Base-by-base conservation (phyloP, 1,139 yeast genomes). In the Yamadazyma atmosphaerica region DNA sequence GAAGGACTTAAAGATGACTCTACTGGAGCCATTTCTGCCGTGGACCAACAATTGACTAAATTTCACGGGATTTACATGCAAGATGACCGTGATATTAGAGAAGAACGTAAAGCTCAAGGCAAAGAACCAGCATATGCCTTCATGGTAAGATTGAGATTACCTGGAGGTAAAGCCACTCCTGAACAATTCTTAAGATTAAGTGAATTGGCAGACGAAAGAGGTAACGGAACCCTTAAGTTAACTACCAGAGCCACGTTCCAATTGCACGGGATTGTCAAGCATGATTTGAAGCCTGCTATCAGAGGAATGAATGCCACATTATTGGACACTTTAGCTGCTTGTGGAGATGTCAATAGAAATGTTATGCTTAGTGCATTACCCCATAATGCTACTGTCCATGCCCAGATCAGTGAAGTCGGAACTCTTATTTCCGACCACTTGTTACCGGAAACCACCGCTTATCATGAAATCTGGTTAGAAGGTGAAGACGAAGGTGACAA, bases 61-160 rank as follows among this genome's bases (percentile, higher is more conserved):
- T 92, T 92, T 79, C 98, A 92, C 61, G 98, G 98, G 66, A 89
- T 90, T 50, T 92, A 92, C 63, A 89, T 90, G 96, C 98, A 92
- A 72, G 98, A 92, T 63, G 98, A 92, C 61, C 87, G 98, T 68
- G 98, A 92, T 65, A 73, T 92, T 42, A 81, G 98, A 62, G 98
- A 90, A 43, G 86, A 86, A 51, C 83, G 98, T 59, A 90, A 89
- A 67, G 78, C 87, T 35, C 86, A 86, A 60, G 98, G 98, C 34
- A 63, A 86, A 49, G 98, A 92, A 65, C 98, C 98, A 17, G 95
- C 95, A 35, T 92, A 87, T 61, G 77, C 95, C 15, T 92, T 92
- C 62, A 92, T 92, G 98, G 94, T 89, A 15, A 86, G 98, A 68
- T 89, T 87, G 39, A 83, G 98, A 67, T 74, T 92, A 51, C 96